Evolutionary conservation across 2,329 filamentous ascomycete species (phyloP).

Genomic region (Fusarium setosum): DNA sequence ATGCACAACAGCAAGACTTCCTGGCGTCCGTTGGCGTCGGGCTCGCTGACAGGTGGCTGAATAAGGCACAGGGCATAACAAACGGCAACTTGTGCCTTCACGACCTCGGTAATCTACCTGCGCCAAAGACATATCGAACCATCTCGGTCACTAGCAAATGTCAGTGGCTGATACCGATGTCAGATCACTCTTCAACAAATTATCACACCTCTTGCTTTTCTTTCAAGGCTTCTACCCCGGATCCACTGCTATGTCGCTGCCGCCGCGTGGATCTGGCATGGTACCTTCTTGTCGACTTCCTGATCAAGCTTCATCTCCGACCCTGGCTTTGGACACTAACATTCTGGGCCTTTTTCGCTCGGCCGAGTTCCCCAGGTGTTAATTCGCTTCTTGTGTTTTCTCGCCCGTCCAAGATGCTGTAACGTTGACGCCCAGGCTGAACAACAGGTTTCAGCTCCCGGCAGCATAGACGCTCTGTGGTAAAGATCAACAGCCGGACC

Average conservation of each 20-base stretch:
- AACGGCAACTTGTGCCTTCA: constrained; percentile 1
- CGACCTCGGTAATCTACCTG: constrained; percentile 33
- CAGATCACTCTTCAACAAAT: constrained; percentile 28
- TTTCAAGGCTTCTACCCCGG: constrained; percentile 41
- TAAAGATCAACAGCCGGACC: constrained; percentile 36
- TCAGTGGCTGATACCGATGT: constrained; percentile 10
- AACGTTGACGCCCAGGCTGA: constrained; percentile 24
- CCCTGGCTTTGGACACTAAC: constrained; percentile 21
- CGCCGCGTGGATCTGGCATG: constrained; percentile 40
- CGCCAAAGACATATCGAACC: constrained; percentile 7
- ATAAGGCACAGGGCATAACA: constrained; percentile 15
- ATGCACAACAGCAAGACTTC: constrained; percentile 9
- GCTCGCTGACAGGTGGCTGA: constrained; percentile 29
- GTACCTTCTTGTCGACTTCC: constrained; percentile 33
- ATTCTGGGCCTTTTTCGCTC: constrained; percentile 29
- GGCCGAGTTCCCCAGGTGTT: constrained; percentile 42
- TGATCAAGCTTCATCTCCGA: constrained; percentile 45
- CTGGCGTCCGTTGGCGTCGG: constrained; percentile 33
- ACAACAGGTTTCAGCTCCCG: constrained; percentile 40
- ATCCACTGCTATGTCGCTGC: constrained; percentile 40
- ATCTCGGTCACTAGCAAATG: constrained; percentile 21
- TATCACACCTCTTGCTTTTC: constrained; percentile 20
- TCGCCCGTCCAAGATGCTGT: constrained; percentile 15
- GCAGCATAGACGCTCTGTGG: constrained; percentile 21
- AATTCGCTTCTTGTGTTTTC: constrained; percentile 18